Percentiles rank a stretch among this genome's conserved stretches.
Evolutionary conservation across 208 protist species (phyloP).

Genomic region (Sergeia podlipaevii): DNA sequence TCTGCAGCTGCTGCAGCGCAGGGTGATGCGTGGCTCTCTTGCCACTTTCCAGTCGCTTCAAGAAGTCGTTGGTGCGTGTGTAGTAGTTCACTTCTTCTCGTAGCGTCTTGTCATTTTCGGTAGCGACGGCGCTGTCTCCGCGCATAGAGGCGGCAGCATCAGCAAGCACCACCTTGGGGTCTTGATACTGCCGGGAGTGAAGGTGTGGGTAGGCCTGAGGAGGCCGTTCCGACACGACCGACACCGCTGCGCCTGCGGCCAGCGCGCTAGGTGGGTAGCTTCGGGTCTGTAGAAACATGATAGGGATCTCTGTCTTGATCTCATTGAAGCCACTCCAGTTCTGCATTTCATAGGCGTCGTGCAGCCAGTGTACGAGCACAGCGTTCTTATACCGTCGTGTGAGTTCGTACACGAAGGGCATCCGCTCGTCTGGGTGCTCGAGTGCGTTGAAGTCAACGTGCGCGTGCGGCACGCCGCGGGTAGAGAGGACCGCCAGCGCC

Average conservation of each 20-base stretch:
- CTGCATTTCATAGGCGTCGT: slow-evolving; percentile 87
- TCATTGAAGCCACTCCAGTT: slow-evolving; percentile 73
- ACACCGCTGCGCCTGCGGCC: slow-evolving; percentile 17
- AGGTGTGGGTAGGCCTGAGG: background rate
- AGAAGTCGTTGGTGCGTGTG: slow-evolving; percentile 7
- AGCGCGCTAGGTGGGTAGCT: slow-evolving; percentile 37
- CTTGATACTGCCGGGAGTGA: slow-evolving; percentile 26
- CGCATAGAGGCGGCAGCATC: background rate
- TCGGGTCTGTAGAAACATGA: slow-evolving; percentile 74
- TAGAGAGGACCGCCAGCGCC: slow-evolving; percentile 69
- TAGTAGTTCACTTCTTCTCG: slow-evolving; percentile 29
- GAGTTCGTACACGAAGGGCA: slow-evolving; percentile 81
- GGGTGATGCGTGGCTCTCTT: slow-evolving; percentile 6
- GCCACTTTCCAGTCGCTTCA: too few species aligned
- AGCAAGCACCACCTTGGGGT: slow-evolving; percentile 3
- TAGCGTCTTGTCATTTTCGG: slow-evolving; percentile 11
- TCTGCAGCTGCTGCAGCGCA: slow-evolving; percentile 1
- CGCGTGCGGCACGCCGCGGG: slow-evolving; percentile 63
- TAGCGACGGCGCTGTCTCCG: background rate
- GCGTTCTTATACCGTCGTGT: slow-evolving; percentile 68
- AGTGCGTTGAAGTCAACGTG: slow-evolving; percentile 88
- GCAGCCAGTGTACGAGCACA: slow-evolving; percentile 82
- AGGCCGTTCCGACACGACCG: slow-evolving; percentile 13
- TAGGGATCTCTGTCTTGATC: slow-evolving; percentile 55
- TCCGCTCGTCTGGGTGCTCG: slow-evolving; percentile 82